Percentiles rank a stretch among this genome's conserved stretches.
These are phyloP conservation scores for Globisporangium cystogenes DNA, from an alignment of 352 stramenopile species.

Conservation along the genomic window DNA sequence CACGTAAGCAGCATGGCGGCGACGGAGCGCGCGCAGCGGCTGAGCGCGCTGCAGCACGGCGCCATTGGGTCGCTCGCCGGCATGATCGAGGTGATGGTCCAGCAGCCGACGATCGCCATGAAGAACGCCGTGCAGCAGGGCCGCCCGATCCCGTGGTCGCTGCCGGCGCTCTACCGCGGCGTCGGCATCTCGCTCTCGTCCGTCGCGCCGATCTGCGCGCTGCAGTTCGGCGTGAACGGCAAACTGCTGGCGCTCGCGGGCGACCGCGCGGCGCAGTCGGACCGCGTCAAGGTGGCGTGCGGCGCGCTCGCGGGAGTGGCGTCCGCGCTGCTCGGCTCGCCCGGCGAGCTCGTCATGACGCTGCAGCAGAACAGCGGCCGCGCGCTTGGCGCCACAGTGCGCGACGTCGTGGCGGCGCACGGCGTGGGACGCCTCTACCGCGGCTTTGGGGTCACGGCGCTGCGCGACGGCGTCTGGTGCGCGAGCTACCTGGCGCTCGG, in stretches of 20 bases:
- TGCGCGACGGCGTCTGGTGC: constrained; percentile 72
- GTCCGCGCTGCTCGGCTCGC: constrained; percentile 59
- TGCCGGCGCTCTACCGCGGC: constrained; percentile 62
- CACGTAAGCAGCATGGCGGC: constrained; percentile 1
- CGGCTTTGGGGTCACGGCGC: constrained; percentile 48
- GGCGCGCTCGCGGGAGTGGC: constrained; percentile 53
- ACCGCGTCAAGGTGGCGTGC: constrained; percentile 53
- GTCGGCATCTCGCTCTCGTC: constrained; percentile 73
- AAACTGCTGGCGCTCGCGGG: constrained; percentile 35
- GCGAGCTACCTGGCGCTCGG: constrained; percentile 74
- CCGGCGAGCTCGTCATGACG: constrained; percentile 83
- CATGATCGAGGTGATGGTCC: constrained; percentile 80
- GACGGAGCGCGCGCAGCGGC: constrained; percentile 45
- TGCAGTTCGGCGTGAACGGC: constrained; percentile 80
- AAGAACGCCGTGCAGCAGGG: constrained; percentile 82
- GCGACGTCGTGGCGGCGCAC: constrained; percentile 40
- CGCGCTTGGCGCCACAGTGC: constrained; percentile 53
- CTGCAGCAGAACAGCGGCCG: constrained; percentile 82
- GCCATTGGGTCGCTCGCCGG: constrained; percentile 72
- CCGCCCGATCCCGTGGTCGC: constrained; percentile 55
- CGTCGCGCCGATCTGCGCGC: constrained; percentile 70
- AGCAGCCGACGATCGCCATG: constrained; percentile 81
- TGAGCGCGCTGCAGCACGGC: constrained; percentile 68
- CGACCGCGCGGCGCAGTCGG: constrained; percentile 16
- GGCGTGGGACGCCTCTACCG: constrained; percentile 50